These are phyloP conservation scores for Penicillium tannophilum DNA, from an alignment of 495 filamentous ascomycete species.

Conservation along the genomic window DNA sequence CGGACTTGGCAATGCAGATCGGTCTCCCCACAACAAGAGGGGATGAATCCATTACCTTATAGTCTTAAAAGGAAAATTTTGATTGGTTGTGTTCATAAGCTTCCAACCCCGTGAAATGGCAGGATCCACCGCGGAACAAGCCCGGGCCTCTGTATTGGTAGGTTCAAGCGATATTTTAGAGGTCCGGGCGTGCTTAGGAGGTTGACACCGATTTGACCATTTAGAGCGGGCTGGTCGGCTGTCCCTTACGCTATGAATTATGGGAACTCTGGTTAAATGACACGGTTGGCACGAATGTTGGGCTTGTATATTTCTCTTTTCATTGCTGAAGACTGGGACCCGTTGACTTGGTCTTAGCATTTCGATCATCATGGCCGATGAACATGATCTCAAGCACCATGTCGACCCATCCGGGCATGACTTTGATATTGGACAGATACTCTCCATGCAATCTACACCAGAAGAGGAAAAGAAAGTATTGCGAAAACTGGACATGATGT, in stretches of 20 bases:
- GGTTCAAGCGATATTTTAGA: constrained; percentile 16
- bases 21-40: neutral
- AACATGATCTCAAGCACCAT: constrained; percentile 14
- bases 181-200: neutral
- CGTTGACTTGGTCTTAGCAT: neutral
- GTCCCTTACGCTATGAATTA: neutral
- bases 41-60: neutral
- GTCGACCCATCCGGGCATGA: constrained; percentile 22
- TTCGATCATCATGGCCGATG: constrained; percentile 8
- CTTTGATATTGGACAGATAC: constrained; percentile 37
- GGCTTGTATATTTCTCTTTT: too few species aligned
- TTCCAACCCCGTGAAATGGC: neutral
- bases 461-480: constrained; percentile 34
- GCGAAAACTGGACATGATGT: constrained; percentile 39
- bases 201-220: neutral
- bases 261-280: too few species aligned
- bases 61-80: neutral
- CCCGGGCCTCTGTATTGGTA: constrained; percentile 17
- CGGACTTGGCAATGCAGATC: neutral
- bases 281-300: too few species aligned
- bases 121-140: constrained; percentile 18
- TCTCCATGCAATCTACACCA: constrained; percentile 33
- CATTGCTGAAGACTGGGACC: too few species aligned
- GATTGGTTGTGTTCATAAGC: neutral
- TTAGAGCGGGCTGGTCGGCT: neutral